Evolutionary conservation across 2,329 filamentous ascomycete genomes (phyloP).

Genomic region (Cercospora sp.): DNA sequence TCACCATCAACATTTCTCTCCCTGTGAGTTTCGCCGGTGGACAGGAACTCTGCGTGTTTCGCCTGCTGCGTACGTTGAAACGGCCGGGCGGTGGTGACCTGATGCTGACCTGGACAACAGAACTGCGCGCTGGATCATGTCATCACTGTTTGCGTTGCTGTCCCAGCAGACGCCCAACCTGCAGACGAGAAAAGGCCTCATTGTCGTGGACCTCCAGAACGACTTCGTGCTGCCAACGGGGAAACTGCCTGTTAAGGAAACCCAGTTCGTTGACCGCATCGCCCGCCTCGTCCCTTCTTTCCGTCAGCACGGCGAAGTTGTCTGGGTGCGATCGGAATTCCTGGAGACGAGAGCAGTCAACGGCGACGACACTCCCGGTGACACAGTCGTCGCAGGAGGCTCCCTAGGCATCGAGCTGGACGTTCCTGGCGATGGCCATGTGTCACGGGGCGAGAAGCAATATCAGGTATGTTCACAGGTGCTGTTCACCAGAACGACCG

Average conservation of each 20-base stretch:
- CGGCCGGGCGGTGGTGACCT: neutral
- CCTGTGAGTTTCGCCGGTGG: neutral
- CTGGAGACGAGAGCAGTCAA: slow-evolving; percentile 36
- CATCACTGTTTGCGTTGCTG: slow-evolving; percentile 47
- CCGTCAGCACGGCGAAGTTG: slow-evolving; percentile 68
- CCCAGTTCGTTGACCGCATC: slow-evolving; percentile 67
- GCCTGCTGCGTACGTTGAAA: neutral
- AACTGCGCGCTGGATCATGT: slow-evolving; percentile 34
- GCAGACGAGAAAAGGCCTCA: slow-evolving; percentile 66
- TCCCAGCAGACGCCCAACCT: slow-evolving; percentile 53
- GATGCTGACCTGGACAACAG: neutral
- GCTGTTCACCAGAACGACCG: neutral
- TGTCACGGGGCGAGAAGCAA: slow-evolving; percentile 7
- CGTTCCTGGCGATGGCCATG: slow-evolving; percentile 1
- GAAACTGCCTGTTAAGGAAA: slow-evolving; percentile 63
- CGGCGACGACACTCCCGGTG: slow-evolving; percentile 25
- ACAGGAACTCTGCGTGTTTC: neutral
- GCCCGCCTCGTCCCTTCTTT: slow-evolving; percentile 69
- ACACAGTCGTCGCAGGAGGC: slow-evolving; percentile 30
- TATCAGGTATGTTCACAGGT: slow-evolving; percentile 16
- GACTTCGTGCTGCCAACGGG: slow-evolving; percentile 75
- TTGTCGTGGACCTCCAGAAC: slow-evolving; percentile 85
- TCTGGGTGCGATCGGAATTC: slow-evolving; percentile 83
- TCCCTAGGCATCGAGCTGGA: slow-evolving; percentile 14
- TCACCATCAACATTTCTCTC: neutral